Base-by-base conservation (phyloP, 805 yeast species). In the Spathaspora girioi region DNA sequence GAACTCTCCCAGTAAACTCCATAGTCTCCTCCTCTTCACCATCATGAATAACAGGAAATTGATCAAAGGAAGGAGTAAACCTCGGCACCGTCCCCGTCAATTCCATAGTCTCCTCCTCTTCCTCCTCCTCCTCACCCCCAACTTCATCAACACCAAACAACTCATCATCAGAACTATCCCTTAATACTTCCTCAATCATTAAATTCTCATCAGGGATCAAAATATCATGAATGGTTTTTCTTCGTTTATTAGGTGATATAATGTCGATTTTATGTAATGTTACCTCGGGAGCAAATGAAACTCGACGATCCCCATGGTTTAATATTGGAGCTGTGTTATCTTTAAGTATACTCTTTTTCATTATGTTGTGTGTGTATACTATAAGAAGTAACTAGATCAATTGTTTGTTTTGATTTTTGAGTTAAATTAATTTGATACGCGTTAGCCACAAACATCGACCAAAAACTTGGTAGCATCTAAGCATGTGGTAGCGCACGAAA, bases 241-340 rank as follows among this genome's bases (percentile, higher is more conserved):
- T 51, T 48, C 71, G 50, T 54, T 56, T 52, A 23, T 23, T 23
- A 23, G 26, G 26, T 4, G 26, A 23, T 35, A 46, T 15, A 53
- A 65, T 63, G 53, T 68, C 83, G 56, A 77, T 75, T 59, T 82
- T 80, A 59, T 84, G 88, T 41, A 84, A 71, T 2, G 87, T 83
- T 0, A 84, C 89, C 57, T 83, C 88, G 1, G 87, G 87, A 0
- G 92, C 92, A 72, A 87, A 87, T 4, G 90, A 83, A 5, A 87
- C 93, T 23, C 93, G 67, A 51, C 93, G 67, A 38, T 68, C 26
- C 6, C 26, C 59, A 26, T 52, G 56, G 45, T 51, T 54, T 20
- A 51, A 46, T 17, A 63, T 43, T 1, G 67, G 67, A 18, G 61
- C 49, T 1, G 67, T 60, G 31, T 58, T 58, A 38, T 63, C 67